Conservation (phyloP, 2,329 filamentous ascomycete species). For the Epichloe coenophiala region DNA sequence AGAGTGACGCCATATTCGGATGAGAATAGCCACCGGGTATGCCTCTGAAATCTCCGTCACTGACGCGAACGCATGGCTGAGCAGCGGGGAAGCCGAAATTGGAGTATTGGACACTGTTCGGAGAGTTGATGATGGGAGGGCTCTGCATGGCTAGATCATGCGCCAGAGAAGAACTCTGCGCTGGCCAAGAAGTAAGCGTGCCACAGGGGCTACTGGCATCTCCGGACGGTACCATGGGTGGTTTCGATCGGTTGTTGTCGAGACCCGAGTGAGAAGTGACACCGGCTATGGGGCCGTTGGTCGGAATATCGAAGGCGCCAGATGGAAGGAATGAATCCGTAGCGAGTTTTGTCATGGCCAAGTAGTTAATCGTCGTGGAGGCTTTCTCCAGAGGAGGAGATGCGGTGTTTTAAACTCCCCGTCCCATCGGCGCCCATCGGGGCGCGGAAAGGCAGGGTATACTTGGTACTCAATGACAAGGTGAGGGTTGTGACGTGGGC, state of each 20-base stretch:
- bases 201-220: not conserved
- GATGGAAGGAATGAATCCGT: slow-evolving; percentile 30
- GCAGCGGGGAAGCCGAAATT: not conserved
- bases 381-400: not conserved
- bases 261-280: slow-evolving; percentile 3
- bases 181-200: not conserved
- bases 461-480: not conserved
- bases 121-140: not conserved
- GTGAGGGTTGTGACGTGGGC: not conserved
- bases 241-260: not conserved
- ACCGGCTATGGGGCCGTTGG: slow-evolving; percentile 11
- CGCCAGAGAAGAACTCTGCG: not conserved
- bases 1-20: slow-evolving; percentile 5
- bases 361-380: not conserved
- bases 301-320: slow-evolving; percentile 18
- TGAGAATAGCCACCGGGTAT: not conserved
- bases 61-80: not conserved
- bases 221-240: not conserved
- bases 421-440: not conserved
- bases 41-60: not conserved
- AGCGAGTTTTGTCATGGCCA: slow-evolving; percentile 26
- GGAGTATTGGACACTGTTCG: not conserved
- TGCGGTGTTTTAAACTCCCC: not conserved
- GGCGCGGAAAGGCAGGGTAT: not conserved
- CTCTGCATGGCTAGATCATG: not conserved